Percentiles rank a stretch among this genome's conserved stretches.
Evolutionary conservation across 345 rosid species (phyloP).

Genomic region (Ailanthus altissimus): DNA sequence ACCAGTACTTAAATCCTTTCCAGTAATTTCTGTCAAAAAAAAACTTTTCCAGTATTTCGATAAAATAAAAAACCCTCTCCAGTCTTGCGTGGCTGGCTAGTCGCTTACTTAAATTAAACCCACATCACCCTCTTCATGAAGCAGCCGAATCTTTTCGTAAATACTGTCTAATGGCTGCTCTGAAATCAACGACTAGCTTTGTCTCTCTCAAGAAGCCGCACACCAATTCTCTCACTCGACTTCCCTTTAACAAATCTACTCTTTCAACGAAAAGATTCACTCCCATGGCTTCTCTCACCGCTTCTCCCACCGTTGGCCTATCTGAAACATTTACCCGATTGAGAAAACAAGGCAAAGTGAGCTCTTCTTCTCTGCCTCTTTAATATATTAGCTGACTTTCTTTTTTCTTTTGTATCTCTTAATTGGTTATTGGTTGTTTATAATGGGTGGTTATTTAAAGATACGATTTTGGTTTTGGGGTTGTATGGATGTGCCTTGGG

Average conservation of each 20-base stretch:
- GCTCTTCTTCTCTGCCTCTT: slow-evolving; percentile 11
- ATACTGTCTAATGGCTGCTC: slow-evolving; percentile 32
- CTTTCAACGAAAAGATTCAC: slow-evolving; percentile 41
- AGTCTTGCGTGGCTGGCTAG: neutral
- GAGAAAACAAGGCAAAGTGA: slow-evolving; percentile 64
- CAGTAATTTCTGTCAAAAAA: too few relatives aligned
- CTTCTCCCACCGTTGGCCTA: slow-evolving; percentile 45
- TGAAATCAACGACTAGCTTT: slow-evolving; percentile 28
- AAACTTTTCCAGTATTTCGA: too few relatives aligned
- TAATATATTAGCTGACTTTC: neutral
- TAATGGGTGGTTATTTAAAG: neutral
- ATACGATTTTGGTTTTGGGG: neutral
- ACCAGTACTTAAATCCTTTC: too few relatives aligned
- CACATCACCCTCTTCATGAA: neutral
- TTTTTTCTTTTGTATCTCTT: neutral
- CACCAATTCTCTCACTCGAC: slow-evolving; percentile 24
- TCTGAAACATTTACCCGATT: slow-evolving; percentile 65
- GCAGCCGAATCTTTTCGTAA: neutral
- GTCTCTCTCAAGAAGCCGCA: slow-evolving; percentile 35
- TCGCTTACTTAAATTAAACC: slow-evolving; percentile 1
- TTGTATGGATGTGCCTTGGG: neutral
- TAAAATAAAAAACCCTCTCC: too few relatives aligned
- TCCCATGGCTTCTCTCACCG: slow-evolving; percentile 58
- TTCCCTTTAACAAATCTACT: slow-evolving; percentile 23
- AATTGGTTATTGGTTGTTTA: neutral